phyloP scores from a whole-genome alignment of 2,329 filamentous ascomycete genomes.

The Aspergillus sp. region DNA sequence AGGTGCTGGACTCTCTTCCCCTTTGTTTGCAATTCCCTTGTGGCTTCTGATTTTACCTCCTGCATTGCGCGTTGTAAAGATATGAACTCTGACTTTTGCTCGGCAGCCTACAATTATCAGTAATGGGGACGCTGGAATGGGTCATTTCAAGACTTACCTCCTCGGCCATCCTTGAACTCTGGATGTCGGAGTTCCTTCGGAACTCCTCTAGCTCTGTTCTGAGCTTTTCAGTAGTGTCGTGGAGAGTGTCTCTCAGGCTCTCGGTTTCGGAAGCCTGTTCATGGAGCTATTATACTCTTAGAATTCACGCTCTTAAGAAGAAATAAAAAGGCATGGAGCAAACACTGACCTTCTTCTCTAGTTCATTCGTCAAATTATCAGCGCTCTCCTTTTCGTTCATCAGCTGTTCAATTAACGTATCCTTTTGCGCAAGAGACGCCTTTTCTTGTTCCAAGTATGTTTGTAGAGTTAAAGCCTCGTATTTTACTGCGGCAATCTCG shows the following conservation, averaged over 20 bases:
- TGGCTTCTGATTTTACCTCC: constrained; percentile 22
- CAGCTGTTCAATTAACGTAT: constrained; percentile 26
- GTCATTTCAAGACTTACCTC: background rate
- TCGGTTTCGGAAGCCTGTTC: constrained; percentile 24
- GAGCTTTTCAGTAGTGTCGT: constrained; percentile 21
- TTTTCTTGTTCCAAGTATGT: constrained; percentile 22
- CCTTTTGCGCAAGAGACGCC: constrained; percentile 23
- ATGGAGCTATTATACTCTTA: constrained; percentile 22
- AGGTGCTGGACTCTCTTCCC: constrained; percentile 32
- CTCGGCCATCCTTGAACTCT: constrained; percentile 17
- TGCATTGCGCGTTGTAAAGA: constrained; percentile 28
- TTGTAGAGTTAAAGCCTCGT: constrained; percentile 25
- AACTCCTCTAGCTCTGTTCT: constrained; percentile 21
- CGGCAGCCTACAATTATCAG: constrained; percentile 18
- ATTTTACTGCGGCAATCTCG: constrained; percentile 21
- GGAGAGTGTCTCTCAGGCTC: constrained; percentile 20
- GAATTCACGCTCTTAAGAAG: background rate
- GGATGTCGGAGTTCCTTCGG: constrained; percentile 21
- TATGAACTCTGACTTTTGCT: constrained; percentile 26
- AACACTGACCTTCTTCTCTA: constrained; percentile 26
- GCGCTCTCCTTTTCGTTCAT: constrained; percentile 21
- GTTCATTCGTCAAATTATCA: constrained; percentile 14
- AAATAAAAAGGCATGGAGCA: background rate
- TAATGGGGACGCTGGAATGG: background rate
- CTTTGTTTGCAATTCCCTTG: constrained; percentile 31